Percentiles rank a stretch among this genome's conserved stretches.
These are phyloP conservation scores for Fusarium nurragi DNA, from an alignment of 2,329 filamentous ascomycete species.

Conservation along the genomic window DNA sequence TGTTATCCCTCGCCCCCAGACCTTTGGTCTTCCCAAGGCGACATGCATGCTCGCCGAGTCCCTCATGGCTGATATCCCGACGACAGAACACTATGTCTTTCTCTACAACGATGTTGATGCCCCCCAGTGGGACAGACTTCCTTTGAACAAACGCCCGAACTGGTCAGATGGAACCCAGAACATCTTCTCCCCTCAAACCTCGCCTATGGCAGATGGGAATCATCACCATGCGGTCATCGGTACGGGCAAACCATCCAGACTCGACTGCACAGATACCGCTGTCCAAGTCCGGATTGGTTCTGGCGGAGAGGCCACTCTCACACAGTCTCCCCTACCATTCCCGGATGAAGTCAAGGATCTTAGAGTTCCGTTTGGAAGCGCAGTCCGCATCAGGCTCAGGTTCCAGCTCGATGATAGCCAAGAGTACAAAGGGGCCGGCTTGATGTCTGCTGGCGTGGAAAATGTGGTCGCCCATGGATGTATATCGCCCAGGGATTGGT, in stretches of 20 bases:
- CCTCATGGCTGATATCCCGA: constrained; percentile 18
- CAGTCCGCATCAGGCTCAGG: constrained; percentile 22
- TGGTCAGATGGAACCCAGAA: constrained; percentile 17
- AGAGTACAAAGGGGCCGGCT: neutral
- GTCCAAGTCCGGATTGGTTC: constrained; percentile 15
- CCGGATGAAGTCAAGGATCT: constrained; percentile 10
- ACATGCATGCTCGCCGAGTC: constrained; percentile 16
- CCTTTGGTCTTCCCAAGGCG: neutral
- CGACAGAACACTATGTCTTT: constrained; percentile 13
- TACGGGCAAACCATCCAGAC: neutral
- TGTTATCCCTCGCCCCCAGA: too few relatives aligned
- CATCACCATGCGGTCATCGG: constrained; percentile 21
- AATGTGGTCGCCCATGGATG: constrained; percentile 2
- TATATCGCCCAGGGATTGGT: neutral
- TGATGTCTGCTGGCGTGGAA: neutral
- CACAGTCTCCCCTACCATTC: neutral
- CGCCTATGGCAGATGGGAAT: neutral
- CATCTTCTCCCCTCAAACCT: constrained; percentile 12
- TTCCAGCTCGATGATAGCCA: constrained; percentile 2
- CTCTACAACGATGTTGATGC: constrained; percentile 16
- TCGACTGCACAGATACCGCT: neutral
- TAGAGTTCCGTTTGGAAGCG: constrained; percentile 9
- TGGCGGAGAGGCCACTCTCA: constrained; percentile 13
- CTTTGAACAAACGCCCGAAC: neutral
- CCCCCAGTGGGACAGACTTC: neutral